These are phyloP conservation scores for Lathyrus tuberosus DNA, from an alignment of 306 rosid genomes.

Conservation along the genomic window DNA sequence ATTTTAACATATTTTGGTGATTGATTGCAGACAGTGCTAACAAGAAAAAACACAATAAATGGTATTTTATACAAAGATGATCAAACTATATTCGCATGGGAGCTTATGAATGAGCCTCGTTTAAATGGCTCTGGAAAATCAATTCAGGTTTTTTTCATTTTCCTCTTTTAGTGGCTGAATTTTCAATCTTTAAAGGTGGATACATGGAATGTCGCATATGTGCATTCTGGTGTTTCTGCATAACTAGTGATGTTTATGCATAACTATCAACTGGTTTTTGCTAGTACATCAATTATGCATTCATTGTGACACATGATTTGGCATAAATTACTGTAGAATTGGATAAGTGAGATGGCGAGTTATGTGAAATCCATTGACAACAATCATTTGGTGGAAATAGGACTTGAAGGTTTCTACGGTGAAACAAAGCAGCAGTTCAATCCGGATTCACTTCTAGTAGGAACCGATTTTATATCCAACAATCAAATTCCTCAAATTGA, in stretches of 20 bases:
- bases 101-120: conserved; percentile 54
- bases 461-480: conserved; percentile 58
- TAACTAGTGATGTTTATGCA: too few species aligned
- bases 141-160: conserved; percentile 31
- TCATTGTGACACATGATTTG: not conserved
- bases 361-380: conserved; percentile 49
- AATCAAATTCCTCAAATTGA: conserved; percentile 46
- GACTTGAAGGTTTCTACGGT: conserved; percentile 55
- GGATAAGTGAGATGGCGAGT: conserved; percentile 50
- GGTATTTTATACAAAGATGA: conserved; percentile 34
- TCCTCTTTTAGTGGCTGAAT: too few species aligned
- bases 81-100: conserved; percentile 42
- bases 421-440: conserved; percentile 20
- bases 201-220: too few species aligned
- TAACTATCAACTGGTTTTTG: too few species aligned
- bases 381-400: conserved; percentile 47
- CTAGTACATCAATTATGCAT: too few species aligned
- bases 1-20: not conserved
- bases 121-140: conserved; percentile 35
- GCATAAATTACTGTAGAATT: conserved; percentile 33
- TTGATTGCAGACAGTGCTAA: conserved; percentile 18
- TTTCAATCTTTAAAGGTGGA: too few species aligned
- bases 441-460: conserved; percentile 4
- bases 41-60: conserved; percentile 18
- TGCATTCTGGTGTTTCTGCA: too few species aligned